Evolutionary conservation across 192 early-diverging fungal species (phyloP), one percentile per base, ranked within the genome.

Genomic region (Radiomyces spectabilis): DNA sequence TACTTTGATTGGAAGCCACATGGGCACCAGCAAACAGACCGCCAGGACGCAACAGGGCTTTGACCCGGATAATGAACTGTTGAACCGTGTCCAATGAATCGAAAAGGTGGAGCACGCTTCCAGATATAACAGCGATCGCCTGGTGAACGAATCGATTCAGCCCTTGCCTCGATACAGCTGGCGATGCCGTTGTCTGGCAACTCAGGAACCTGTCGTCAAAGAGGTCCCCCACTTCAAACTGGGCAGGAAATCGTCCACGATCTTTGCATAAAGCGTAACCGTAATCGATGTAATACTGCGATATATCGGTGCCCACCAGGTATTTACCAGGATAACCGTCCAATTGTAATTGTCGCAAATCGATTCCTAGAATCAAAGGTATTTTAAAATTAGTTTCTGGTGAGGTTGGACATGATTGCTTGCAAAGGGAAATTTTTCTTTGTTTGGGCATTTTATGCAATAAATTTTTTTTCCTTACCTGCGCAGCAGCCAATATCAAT

Each of bases 401-500:
- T n/a, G n/a, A n/a, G n/a, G n/a, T n/a, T n/a, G n/a, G n/a, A n/a
- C n/a, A n/a, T n/a, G n/a, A n/a, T n/a, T n/a, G n/a, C n/a, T n/a
- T n/a, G n/a, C n/a, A n/a, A n/a, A n/a, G n/a, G n/a, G n/a, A n/a
- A n/a, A n/a, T n/a, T n/a, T n/a, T n/a, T n/a, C n/a, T n/a, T n/a
- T n/a, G n/a, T n/a, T n/a, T n/a, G n/a, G n/a, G n/a, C n/a, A n/a
- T n/a, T n/a, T n/a, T n/a, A n/a, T n/a, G n/a, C n/a, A n/a, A n/a
- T n/a, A n/a, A n/a, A n/a, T n/a, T 24, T 40, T 40, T 32, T 26
- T 19, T 6, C 1, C 0, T 40, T 64, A 57, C 62, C 62, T 18
- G 55, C 29, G 33, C 62, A 64, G 27, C 62, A 64, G 22, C 62
- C 62, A 51, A 64, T 51, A n/a, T 64, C 62, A 26, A 64, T 37